phyloP scores from a whole-genome alignment of 1,284 basidiomycete genomes.

The Moniliophthora roreri region DNA sequence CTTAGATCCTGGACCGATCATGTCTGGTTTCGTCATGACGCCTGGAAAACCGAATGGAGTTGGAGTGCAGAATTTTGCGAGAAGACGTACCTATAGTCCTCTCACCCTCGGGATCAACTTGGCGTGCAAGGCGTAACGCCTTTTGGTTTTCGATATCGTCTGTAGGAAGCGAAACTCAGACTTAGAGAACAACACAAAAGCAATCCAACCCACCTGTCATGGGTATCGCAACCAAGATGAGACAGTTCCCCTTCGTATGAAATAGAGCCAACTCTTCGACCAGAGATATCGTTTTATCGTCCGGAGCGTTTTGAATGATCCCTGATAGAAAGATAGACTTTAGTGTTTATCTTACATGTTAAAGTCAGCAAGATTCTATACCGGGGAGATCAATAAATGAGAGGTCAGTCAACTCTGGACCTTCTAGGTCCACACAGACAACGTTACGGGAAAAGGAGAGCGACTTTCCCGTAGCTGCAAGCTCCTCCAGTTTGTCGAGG shows the following conservation, averaged over 20 bases:
- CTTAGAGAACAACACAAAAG: not conserved
- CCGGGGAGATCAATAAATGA: constrained; percentile 48
- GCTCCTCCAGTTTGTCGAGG: constrained; percentile 19
- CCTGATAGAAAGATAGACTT: constrained; percentile 16
- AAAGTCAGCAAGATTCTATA: constrained; percentile 16
- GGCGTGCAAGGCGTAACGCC: constrained; percentile 32
- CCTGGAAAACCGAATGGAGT: constrained; percentile 22
- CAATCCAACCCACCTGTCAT: constrained; percentile 32
- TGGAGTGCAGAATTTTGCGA: not conserved
- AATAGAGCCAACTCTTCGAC: constrained; percentile 36
- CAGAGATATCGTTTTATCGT: constrained; percentile 29
- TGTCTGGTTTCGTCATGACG: constrained; percentile 40
- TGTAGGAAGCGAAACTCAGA: constrained; percentile 12
- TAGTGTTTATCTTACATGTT: not conserved
- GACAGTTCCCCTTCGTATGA: constrained; percentile 35
- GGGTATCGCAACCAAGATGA: constrained; percentile 39
- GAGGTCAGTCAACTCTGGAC: constrained; percentile 42
- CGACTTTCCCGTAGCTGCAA: constrained; percentile 6
- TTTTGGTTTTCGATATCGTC: constrained; percentile 44
- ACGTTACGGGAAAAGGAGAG: constrained; percentile 42
- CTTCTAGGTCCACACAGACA: constrained; percentile 44
- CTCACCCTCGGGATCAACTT: constrained; percentile 31
- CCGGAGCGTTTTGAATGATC: constrained; percentile 33
- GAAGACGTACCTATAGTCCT: constrained; percentile 34
- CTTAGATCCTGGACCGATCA: constrained; percentile 26